Base-by-base conservation (phyloP, 768 basidiomycete species). In the Suillus luteus region DNA sequence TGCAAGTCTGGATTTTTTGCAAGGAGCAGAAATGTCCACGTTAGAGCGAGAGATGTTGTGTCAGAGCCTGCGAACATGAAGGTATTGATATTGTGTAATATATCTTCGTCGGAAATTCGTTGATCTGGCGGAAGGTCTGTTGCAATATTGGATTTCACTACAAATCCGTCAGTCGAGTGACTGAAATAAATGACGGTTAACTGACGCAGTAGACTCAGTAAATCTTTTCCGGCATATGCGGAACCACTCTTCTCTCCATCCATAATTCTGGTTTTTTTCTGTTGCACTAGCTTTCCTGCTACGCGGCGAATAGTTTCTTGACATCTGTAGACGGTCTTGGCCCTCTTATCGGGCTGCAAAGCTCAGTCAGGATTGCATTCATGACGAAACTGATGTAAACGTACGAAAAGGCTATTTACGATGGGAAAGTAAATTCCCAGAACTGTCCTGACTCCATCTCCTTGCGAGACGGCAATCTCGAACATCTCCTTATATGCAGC, bases 11-110 rank as follows among this genome's bases (percentile, higher is more conserved):
- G 87, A 71, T 92, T 76, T 68, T 84, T 81, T 0, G 93, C 86
- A 44, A 97, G 83, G 17, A 91, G 78, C 63, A 87, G 79, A n/a
- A 96, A 74, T 2, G 88, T 87, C 95, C 95, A 97, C 0, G 92
- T 92, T 51, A 96, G 76, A 5, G 89, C 84, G 35, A 95, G 85
- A 2, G 91, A 91, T 12, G 90, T 90, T 0, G 93, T 93, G 70
- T 96, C 93, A 14, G 94, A 92, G 5, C 95, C 95, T 24, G 91
- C 93, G 72, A 95, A 93, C 82, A 95, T 86, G 73, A 96, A 91
- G 0, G 93, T 95, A 68, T 91, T 93, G 75, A 96, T 88, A 64
- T 88, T 94, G 70, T 92, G 81, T 12, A 95, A 80, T 59, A 96
- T 88, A 69, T 96, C 95, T 37, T 90, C 87, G 70, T 97, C 95